Evolutionary conservation across 257 asterid genomes (phyloP), one percentile per base, ranked within the genome.

Genomic region (Lantana camara): DNA sequence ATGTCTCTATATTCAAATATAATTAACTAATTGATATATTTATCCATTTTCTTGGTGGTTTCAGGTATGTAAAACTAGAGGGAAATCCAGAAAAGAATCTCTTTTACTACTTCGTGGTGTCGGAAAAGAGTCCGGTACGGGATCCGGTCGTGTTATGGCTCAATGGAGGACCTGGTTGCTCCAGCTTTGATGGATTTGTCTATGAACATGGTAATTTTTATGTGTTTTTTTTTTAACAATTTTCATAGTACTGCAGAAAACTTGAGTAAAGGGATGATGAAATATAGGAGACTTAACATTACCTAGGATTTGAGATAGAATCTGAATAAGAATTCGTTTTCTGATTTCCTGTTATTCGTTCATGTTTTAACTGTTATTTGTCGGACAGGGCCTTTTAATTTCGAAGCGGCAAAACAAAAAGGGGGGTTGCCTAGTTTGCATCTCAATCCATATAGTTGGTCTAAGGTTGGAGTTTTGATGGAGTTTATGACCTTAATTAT

Each of bases 111-210:
- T 85, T 82, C 61, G 82, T 82, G 3, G 71, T 12, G 7, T 85
- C 89, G 9, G 89, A 82, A 73, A 70, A 70, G 67, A 80, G 66
- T 62, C 79, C 87, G 24, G 60, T 66, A 9, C 46, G 19, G 19
- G 87, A 82, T 42, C 89, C 92, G 9, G 77, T 85, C 17, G 93
- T 85, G 15, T 50, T 85, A 19, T 80, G 93, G 93, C 87, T 85
- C 5, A 85, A 85, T 37, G 87, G 94, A 34, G 87, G 90, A 19
- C 87, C 89, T 11, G 87, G 87, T 37, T 83, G 94, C 72, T 83
- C 94, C 21, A 83, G 94, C 68, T 78, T 85, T 16, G 94, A 85
- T 78, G 93, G 93, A 50, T 85, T 80, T 75, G 79, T 85, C 40
- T 85, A 82, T 50, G 87, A 85, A 54, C 83, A 82, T 66, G 89